phyloP scores from a whole-genome alignment of 768 basidiomycete species.

The Lactifluus piperatus region DNA sequence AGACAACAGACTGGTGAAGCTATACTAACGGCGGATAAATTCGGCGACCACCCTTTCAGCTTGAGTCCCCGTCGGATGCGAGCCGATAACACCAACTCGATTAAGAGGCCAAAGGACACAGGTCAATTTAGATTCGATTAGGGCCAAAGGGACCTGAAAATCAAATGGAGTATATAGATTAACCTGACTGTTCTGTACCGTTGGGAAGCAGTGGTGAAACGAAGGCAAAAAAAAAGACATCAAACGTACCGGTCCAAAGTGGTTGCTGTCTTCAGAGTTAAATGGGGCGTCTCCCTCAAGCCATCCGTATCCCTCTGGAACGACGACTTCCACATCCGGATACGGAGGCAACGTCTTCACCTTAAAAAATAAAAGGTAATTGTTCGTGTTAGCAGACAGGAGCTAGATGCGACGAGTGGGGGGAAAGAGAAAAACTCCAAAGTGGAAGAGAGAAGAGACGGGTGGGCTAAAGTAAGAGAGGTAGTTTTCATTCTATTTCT shows the following conservation, averaged over 20 bases:
- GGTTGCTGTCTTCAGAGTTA: slow-evolving; percentile 22
- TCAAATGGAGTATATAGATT: neutral
- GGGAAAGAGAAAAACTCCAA: neutral
- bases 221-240: no score
- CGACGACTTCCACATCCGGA: slow-evolving; percentile 11
- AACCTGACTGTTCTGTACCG: no score
- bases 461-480: no score
- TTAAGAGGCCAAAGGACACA: slow-evolving; percentile 11
- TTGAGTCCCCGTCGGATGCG: neutral
- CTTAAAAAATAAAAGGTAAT: neutral
- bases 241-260: slow-evolving; percentile 17
- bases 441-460: no score
- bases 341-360: slow-evolving; percentile 21
- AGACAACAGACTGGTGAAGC: neutral
- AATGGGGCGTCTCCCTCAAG: slow-evolving; percentile 18
- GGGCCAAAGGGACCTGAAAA: slow-evolving; percentile 13
- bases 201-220: no score
- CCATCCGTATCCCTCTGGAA: slow-evolving; percentile 17
- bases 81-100: neutral
- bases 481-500: no score
- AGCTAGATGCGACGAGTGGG: neutral
- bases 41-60: slow-evolving; percentile 4
- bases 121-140: slow-evolving; percentile 9
- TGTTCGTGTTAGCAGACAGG: neutral
- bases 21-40: neutral